Percentiles rank a stretch among this genome's conserved stretches.
These are phyloP conservation scores for Ilex asprella DNA, from an alignment of 257 asterid genomes.

Conservation along the genomic window DNA sequence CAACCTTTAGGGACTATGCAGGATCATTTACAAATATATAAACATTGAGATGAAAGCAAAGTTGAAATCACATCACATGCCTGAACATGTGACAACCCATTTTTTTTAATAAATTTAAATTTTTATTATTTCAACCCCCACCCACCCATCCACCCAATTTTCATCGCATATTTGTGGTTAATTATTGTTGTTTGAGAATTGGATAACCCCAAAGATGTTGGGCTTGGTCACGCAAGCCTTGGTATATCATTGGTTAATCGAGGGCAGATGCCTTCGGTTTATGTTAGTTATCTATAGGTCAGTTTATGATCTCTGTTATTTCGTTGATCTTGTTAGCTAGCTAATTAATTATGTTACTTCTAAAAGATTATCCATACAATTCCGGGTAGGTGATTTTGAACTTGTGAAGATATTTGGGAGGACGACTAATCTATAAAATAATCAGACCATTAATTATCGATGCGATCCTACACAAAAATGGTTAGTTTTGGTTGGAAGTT, in stretches of 20 bases:
- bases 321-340: no score
- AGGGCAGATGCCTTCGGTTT: conserved; percentile 34
- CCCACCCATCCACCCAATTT: background rate
- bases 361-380: conserved; percentile 5
- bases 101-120: background rate
- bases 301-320: no score
- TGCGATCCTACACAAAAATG: conserved; percentile 98
- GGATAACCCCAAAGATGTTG: conserved; percentile 89
- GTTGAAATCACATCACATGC: conserved; percentile 94
- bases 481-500: conserved; percentile 94
- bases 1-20: conserved; percentile 92
- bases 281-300: no score
- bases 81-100: conserved; percentile 67
- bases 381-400: conserved; percentile 74
- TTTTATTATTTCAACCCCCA: background rate
- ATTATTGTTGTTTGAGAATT: conserved; percentile 37
- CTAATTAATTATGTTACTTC: background rate
- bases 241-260: conserved; percentile 93
- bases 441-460: conserved; percentile 86
- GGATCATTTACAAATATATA: conserved; percentile 96
- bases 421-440: conserved; percentile 84
- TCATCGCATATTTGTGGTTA: no score
- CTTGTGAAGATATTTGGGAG: conserved; percentile 94
- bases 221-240: conserved; percentile 92
- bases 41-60: conserved; percentile 92